Percentiles rank a stretch among this genome's conserved stretches.
Evolutionary conservation across 2,329 filamentous ascomycete species (phyloP).

Genomic region (Magnaporthiopsis incrustans): DNA sequence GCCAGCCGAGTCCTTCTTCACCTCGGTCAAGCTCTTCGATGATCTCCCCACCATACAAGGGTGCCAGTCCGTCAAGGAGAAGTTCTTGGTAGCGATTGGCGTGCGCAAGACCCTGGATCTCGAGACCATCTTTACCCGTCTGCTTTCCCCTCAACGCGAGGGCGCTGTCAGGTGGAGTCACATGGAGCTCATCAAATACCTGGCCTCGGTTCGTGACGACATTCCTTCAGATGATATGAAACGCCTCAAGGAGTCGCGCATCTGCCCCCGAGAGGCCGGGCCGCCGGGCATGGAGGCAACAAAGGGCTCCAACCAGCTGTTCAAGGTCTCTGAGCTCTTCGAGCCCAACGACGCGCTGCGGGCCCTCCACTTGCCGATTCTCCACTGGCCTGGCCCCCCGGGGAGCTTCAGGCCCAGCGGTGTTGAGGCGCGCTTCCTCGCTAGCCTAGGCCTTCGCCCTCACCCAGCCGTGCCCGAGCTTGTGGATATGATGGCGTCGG

Average conservation of each 20-base stretch:
- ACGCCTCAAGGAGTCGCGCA: constrained; percentile 66
- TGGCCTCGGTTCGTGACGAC: constrained; percentile 81
- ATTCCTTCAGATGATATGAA: constrained; percentile 78
- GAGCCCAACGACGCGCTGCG: constrained; percentile 68
- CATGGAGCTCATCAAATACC: constrained; percentile 87
- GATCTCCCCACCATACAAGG: constrained; percentile 77
- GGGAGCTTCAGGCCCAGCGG: constrained; percentile 57
- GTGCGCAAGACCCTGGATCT: constrained; percentile 94
- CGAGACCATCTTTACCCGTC: constrained; percentile 82
- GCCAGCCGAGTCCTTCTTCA: constrained; percentile 82
- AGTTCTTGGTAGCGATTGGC: constrained; percentile 73
- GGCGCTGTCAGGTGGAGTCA: constrained; percentile 67
- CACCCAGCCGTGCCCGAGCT: constrained; percentile 67
- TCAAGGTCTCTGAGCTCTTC: constrained; percentile 71
- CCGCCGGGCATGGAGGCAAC: constrained; percentile 46
- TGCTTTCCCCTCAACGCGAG: constrained; percentile 50
- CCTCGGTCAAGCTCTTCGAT: constrained; percentile 88
- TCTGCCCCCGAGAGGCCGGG: constrained; percentile 71
- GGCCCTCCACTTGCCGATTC: constrained; percentile 61
- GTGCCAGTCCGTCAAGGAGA: constrained; percentile 78
- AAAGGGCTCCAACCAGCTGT: constrained; percentile 45
- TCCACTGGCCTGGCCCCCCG: constrained; percentile 69
- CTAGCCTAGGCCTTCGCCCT: constrained; percentile 62
- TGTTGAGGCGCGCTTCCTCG: constrained; percentile 67
- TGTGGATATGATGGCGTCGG: constrained; percentile 66